Evolutionary conservation across 352 stramenopile genomes (phyloP).

Genomic region (Sclerospora graminicola): DNA sequence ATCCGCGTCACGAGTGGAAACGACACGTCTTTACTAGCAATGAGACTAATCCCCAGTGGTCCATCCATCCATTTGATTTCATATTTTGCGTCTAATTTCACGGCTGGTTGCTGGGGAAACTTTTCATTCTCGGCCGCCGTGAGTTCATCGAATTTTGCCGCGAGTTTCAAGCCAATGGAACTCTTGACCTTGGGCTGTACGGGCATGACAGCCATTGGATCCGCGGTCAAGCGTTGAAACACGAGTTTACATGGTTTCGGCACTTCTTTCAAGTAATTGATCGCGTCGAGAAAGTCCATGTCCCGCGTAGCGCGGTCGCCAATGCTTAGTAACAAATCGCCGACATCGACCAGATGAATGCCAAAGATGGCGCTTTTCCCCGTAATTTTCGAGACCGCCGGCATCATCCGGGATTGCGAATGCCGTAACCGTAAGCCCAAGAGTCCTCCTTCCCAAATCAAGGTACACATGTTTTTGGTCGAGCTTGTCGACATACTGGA

Average conservation of each 20-base stretch:
- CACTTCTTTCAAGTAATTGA: conserved; percentile 74
- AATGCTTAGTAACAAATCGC: conserved; percentile 71
- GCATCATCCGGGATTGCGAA: conserved; percentile 72
- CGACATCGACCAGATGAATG: conserved; percentile 78
- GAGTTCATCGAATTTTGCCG: conserved; percentile 71
- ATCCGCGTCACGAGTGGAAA: conserved; percentile 83
- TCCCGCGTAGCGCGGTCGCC: conserved; percentile 53
- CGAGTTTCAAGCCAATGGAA: conserved; percentile 54
- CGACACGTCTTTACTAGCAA: conserved; percentile 79
- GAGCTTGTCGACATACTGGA: conserved; percentile 42
- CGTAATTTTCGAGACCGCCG: conserved; percentile 77
- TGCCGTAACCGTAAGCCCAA: conserved; percentile 67
- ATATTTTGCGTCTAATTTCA: conserved; percentile 79
- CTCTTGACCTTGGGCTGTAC: conserved; percentile 67
- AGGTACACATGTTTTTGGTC: conserved; percentile 60
- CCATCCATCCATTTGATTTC: conserved; percentile 84
- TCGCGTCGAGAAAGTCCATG: conserved; percentile 80
- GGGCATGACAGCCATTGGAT: conserved; percentile 71
- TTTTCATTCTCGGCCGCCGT: conserved; percentile 62
- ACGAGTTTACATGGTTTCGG: conserved; percentile 67
- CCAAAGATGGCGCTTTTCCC: conserved; percentile 78
- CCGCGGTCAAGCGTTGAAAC: conserved; percentile 52
- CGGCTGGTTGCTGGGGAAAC: conserved; percentile 40
- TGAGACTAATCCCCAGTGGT: conserved; percentile 77
- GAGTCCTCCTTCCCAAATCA: conserved; percentile 77